Evolutionary conservation across 2,329 filamentous ascomycete species (phyloP), one percentile per base, ranked within the genome.

Genomic region (Cladophialophora chaetospira): DNA sequence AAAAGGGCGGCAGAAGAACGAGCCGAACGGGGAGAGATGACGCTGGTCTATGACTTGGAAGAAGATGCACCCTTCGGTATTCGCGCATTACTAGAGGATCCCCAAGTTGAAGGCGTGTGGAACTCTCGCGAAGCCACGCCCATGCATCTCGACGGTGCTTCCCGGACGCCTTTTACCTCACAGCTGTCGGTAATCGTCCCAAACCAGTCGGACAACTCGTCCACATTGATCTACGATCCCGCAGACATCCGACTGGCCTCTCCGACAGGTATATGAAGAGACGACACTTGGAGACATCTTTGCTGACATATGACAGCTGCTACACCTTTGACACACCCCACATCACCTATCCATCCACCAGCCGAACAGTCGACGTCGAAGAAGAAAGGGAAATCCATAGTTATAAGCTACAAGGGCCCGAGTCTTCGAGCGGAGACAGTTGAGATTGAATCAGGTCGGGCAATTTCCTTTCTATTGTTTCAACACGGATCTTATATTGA

Each of bases 101-200:
- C 95, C 40, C 83, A 93, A 69, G 83, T 96, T 5, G 89, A 96
- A 62, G 92, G 91, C 3, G 91, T 97, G 48, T 91, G 88, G 86
- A 84, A 88, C 47, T 86, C 84, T 21, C 75, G 77, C 49, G 77
- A 77, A 23, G 73, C 68, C 50, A 72, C 70, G 52, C 72, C 70
- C 35, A 53, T 64, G 23, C 62, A 64, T 15, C 28, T 35, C 26
- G 21, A 59, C 26, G 15, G 36, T 17, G 35, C 33, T 17, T 19
- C 26, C 23, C 10, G 42, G 23, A 28, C 42, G 23, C 15, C 33
- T 10, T 36, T 47, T 42, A 28, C 47, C 31, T 48, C 53, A 17
- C 49, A 33, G 10, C 33, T 44, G 25, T 13, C 26, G 21, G 38
- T n/a, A 17, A 26, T 36, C 2, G 17, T 48, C n/a, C 50, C 48